Base-by-base conservation (phyloP, 1,139 yeast genomes). In the Kluyveromyces sp. region DNA sequence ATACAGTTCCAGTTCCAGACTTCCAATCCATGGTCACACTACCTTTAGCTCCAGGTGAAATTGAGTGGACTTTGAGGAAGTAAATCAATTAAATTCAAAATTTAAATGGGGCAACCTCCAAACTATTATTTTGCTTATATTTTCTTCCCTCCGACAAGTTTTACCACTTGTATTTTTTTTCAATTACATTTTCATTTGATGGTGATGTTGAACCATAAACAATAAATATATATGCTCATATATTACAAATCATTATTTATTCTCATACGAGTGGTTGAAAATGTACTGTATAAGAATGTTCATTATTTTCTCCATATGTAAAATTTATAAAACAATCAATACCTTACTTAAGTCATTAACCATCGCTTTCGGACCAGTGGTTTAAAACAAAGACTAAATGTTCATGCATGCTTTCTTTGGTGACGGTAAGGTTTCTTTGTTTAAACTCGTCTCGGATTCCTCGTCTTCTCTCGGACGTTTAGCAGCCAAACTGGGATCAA, bases 21-120 rank as follows among this genome's bases (percentile, higher is more conserved):
- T 90, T 81, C 69, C 81, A 83, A 54, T 82, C 94, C 45, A 92
- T 92, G 98, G 96, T 92, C 47, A 87, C 96, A 30, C 77, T 92
- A 60, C 97, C 98, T 45, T 64, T 72, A 54, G 77, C 73, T 45
- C 97, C 96, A 44, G 92, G 96, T 32, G 70, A 74, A 45, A 81
- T 90, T 53, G 71, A 74, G 43, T 89, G 95, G 94, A 31, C 25
- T 25, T 29, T 41, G 26, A 41, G 43, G 35, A 41, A 34, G 39
- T 41, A 21, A 27, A 15, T 15, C 21, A 15, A 15, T 15, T 15
- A 15, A 15, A 15, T 15, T 15, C 21, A 15, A 15, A 15, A 15
- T 15, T 15, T 15, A 15, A 15, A 15, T 15, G 21, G 2, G 21
- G 21, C 21, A 15, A 15, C 21, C 21, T 15, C 21, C 21, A 15